Evolutionary conservation across 257 asterid genomes (phyloP), one percentile per base, ranked within the genome.

Genomic region (Dorcoceras hygrometricum): DNA sequence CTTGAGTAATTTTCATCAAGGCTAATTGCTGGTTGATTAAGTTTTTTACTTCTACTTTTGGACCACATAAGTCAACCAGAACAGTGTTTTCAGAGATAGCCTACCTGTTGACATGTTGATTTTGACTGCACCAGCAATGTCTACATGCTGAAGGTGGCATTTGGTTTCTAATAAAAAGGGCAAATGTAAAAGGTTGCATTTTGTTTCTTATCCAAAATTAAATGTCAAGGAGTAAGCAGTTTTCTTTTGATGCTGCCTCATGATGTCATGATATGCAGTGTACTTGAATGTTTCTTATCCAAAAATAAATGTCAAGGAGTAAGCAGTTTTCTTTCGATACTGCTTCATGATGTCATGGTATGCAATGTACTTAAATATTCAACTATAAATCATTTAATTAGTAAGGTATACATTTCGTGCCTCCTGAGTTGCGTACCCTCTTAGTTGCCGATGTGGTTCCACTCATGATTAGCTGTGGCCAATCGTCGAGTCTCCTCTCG

Each of bases 1-100:
- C 46, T 36, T 68, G 66, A 50, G 23, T 62, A 66, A 46, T 48
- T 59, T 67, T 2, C 10, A 14, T 48, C 51, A 26, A 68, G 65
- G 43, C 23, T 11, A 26, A 0, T 24, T 1, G 28, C 43, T 57
- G 22, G 54, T 43, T 43, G 61, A 19, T 8, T 60, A 25, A 27
- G 31, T 27, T 10, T 57, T 39, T 56, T 63, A 9, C 64, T 54
- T 60, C 39, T 31, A 43, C 51, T 62, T 23, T 51, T 65, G 57
- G 27, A 25, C 32, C 9, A 26, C 39, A 63, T 34, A 68, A 63
- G 7, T 24, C 24, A 55, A 59, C 8, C 9, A 59, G 36, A 62
- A 39, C 56, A 29, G 23, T 31, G 18, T 27, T 51, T 59, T 66
- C 24, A 58, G 59, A 36, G 46, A 20, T 27, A 24, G 39, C 51